phyloP scores from a whole-genome alignment of 2,329 filamentous ascomycete species.

The Penicillium freii region DNA sequence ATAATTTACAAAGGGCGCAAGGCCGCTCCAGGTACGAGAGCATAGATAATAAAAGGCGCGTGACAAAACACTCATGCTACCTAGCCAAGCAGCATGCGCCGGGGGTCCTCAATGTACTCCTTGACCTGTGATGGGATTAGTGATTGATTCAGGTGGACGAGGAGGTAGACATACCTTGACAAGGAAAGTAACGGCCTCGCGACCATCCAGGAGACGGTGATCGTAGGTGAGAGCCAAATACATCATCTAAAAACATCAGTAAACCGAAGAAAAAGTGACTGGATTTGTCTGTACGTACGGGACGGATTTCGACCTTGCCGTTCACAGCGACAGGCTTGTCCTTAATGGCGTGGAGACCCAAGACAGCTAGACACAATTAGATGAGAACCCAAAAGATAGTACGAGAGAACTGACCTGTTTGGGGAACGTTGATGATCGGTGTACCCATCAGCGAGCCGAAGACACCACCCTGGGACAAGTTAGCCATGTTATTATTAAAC shows the following conservation, averaged over 20 bases:
- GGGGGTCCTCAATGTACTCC: constrained; percentile 94
- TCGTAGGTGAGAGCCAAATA: constrained; percentile 97
- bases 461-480: constrained; percentile 64
- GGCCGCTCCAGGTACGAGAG: constrained; percentile 17
- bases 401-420: constrained; percentile 59
- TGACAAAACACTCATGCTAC: background rate
- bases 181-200: constrained; percentile 93
- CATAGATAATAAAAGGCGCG: constrained; percentile 12
- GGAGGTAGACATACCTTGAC: constrained; percentile 63
- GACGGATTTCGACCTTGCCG: constrained; percentile 90
- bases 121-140: constrained; percentile 58
- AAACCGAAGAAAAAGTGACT: background rate
- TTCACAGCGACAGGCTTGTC: constrained; percentile 86
- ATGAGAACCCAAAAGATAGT: background rate
- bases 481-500: constrained; percentile 7
- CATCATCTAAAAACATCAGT: constrained; percentile 69
- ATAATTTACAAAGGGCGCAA: constrained; percentile 33
- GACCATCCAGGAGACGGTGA: constrained; percentile 89
- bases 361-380: constrained; percentile 56
- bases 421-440: constrained; percentile 95
- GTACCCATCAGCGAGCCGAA: constrained; percentile 98
- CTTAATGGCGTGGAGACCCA: constrained; percentile 95
- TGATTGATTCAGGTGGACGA: constrained; percentile 2
- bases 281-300: constrained; percentile 48
- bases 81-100: constrained; percentile 74